A percentile compares a stretch with the other conserved stretches of the same genome.
Evolutionary conservation across 2,329 filamentous ascomycete genomes (phyloP).

Genomic region (Talaromyces rugulosus): DNA sequence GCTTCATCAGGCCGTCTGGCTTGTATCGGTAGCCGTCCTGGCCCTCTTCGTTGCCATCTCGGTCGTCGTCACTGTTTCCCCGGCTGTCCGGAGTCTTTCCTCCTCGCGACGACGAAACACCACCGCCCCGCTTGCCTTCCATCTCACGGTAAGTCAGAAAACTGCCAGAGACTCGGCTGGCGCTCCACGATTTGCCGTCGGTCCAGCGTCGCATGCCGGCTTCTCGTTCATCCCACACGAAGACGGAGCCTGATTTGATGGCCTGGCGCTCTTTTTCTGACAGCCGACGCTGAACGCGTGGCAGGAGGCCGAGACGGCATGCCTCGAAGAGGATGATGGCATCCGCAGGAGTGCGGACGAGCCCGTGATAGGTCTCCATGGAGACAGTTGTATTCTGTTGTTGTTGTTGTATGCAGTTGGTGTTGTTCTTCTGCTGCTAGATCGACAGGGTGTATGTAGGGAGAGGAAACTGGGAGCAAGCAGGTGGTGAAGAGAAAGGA

Average conservation of each 20-base stretch:
- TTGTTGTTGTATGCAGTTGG: not conserved
- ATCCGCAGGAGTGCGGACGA: slow-evolving; percentile 91
- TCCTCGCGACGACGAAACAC: slow-evolving; percentile 49
- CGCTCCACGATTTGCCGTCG: slow-evolving; percentile 98
- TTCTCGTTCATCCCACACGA: slow-evolving; percentile 99
- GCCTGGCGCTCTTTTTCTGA: slow-evolving; percentile 97
- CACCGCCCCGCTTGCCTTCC: slow-evolving; percentile 88
- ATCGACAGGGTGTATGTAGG: not conserved
- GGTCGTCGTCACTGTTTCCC: slow-evolving; percentile 76
- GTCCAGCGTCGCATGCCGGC: slow-evolving; percentile 98
- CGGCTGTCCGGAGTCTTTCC: slow-evolving; percentile 81
- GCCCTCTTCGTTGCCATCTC: slow-evolving; percentile 64
- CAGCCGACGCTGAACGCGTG: slow-evolving; percentile 83
- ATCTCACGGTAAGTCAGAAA: slow-evolving; percentile 97
- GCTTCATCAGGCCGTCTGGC: slow-evolving; percentile 96
- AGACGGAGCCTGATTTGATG: slow-evolving; percentile 94
- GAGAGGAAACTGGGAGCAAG: not conserved
- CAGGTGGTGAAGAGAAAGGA: not conserved
- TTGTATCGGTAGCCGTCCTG: slow-evolving; percentile 93
- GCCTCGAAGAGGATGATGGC: slow-evolving; percentile 99
- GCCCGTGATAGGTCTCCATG: slow-evolving; percentile 97
- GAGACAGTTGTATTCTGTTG: slow-evolving; percentile 14
- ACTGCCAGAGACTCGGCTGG: slow-evolving; percentile 92
- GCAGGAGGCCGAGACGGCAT: slow-evolving; percentile 81
- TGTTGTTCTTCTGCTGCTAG: not conserved